Percentiles rank a stretch among this genome's conserved stretches.
Conservation (phyloP, 495 filamentous ascomycete genomes). For the Podospora fimiseda region DNA sequence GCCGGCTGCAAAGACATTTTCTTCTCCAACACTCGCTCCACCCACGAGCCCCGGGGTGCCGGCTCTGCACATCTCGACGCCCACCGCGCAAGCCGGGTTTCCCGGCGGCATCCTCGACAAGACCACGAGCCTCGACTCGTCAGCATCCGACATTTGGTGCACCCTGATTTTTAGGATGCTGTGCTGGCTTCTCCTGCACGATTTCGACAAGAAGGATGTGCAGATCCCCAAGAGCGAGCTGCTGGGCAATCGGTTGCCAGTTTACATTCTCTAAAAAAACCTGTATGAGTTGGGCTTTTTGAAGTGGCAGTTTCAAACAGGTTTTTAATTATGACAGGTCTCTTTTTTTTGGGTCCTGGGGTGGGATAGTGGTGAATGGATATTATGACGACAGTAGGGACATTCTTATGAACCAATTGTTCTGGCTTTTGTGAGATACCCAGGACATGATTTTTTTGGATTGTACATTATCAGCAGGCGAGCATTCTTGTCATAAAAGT, state of each 20-base stretch:
- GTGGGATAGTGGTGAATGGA: too few species aligned
- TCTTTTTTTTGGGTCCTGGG: too few species aligned
- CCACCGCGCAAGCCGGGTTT: background rate
- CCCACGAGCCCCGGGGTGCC: conserved; percentile 6
- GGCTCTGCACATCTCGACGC: conserved; percentile 3
- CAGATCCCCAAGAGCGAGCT: conserved; percentile 43
- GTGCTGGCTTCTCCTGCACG: conserved; percentile 46
- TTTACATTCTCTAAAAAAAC: conserved; percentile 34
- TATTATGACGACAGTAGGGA: background rate
- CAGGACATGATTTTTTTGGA: background rate
- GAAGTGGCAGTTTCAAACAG: too few species aligned
- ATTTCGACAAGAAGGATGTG: conserved; percentile 44
- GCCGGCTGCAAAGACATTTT: background rate
- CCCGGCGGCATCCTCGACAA: background rate
- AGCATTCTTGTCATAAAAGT: background rate
- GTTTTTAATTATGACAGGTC: background rate
- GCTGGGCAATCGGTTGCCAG: conserved; percentile 42
- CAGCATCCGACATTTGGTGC: conserved; percentile 37
- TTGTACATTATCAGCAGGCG: background rate
- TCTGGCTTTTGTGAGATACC: background rate
- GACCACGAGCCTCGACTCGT: conserved; percentile 10
- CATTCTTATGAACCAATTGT: background rate
- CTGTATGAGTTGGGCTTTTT: too few species aligned
- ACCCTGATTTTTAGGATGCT: conserved; percentile 46
- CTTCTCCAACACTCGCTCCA: background rate